Evolutionary conservation across 129 eudicot genomes (phyloP).

Genomic region (Rutidosis leptorrhynchoides): DNA sequence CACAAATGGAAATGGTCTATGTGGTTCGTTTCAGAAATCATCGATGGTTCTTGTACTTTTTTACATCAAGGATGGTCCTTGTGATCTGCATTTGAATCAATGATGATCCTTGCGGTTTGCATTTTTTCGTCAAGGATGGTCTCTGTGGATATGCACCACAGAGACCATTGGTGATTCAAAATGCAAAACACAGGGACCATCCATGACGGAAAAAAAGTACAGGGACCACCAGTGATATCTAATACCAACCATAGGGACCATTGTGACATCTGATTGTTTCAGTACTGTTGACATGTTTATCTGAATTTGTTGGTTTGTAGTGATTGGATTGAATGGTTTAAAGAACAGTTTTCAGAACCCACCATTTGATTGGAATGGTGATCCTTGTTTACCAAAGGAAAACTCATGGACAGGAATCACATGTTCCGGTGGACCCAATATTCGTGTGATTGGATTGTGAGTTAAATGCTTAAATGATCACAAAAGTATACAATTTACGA

Average conservation of each 20-base stretch:
- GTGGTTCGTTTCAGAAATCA: no score
- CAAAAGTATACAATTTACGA: not conserved
- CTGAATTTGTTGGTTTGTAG: conserved; percentile 33
- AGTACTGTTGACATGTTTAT: not conserved
- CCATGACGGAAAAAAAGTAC: no score
- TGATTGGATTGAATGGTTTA: conserved; percentile 53
- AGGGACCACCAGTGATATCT: no score
- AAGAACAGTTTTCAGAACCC: conserved; percentile 62
- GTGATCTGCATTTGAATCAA: no score
- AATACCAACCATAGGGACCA: no score
- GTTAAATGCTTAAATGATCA: conserved; percentile 25
- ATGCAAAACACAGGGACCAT: no score
- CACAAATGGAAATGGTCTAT: no score
- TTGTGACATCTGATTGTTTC: not conserved
- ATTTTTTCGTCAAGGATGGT: no score
- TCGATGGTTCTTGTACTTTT: no score
- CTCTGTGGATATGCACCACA: not conserved
- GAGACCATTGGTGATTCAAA: no score
- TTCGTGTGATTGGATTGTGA: conserved; percentile 71
- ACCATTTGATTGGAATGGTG: conserved; percentile 95
- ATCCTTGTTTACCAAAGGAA: conserved; percentile 84
- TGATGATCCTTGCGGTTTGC: no score
- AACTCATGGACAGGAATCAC: conserved; percentile 86
- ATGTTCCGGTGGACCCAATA: conserved; percentile 60
- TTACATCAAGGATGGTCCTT: no score